These are phyloP conservation scores for Dictyostelium capitatum DNA, from an alignment of 78 protist species.

Conservation along the genomic window DNA sequence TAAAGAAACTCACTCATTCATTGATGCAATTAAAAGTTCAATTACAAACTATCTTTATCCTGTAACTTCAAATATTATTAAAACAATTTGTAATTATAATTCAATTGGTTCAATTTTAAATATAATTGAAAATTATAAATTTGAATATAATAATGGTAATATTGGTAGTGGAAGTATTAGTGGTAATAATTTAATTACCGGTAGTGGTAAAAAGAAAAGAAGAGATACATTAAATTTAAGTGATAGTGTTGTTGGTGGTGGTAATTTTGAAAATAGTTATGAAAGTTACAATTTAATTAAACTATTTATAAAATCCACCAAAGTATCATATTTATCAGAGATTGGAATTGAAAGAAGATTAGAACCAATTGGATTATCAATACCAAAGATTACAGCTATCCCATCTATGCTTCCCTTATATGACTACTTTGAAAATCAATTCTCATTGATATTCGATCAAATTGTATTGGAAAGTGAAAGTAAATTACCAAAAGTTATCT, in stretches of 20 bases:
- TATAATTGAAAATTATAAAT: background rate
- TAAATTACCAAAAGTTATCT: background rate
- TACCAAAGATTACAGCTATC: background rate
- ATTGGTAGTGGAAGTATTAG: background rate
- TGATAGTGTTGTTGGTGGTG: too few species aligned
- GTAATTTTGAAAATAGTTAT: background rate
- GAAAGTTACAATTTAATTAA: constrained; percentile 3
- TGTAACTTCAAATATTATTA: constrained; percentile 21
- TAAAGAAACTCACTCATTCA: constrained; percentile 10
- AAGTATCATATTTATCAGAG: background rate
- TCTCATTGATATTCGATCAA: constrained; percentile 2
- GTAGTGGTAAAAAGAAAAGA: background rate
- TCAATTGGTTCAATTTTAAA: background rate
- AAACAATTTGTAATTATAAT: constrained; percentile 23
- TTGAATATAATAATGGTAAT: background rate
- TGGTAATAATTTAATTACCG: background rate
- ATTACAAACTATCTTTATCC: constrained; percentile 37
- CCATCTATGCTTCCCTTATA: constrained; percentile 16
- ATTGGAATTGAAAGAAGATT: constrained; percentile 22
- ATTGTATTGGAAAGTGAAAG: background rate
- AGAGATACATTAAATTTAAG: background rate
- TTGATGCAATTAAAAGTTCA: constrained; percentile 58
- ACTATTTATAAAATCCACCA: background rate
- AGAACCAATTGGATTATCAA: constrained; percentile 16
- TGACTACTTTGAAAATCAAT: constrained; percentile 4